These are phyloP conservation scores for Scheffersomyces illinoinensis DNA, from an alignment of 1,139 yeast genomes.

Conservation along the genomic window DNA sequence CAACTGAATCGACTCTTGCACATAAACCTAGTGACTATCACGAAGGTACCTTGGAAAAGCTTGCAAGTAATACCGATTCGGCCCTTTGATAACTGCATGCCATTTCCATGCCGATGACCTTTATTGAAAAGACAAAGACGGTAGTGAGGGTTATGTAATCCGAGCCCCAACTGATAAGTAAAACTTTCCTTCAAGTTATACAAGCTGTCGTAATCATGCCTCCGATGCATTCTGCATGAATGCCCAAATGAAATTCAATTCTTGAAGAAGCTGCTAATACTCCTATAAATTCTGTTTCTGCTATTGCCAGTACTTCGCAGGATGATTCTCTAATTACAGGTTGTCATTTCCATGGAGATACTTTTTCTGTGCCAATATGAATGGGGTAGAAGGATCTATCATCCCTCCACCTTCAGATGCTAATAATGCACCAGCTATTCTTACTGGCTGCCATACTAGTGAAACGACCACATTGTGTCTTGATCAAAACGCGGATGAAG, in stretches of 20 bases:
- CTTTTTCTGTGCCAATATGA: slow-evolving; percentile 23
- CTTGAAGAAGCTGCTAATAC: not conserved
- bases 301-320: not conserved
- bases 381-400: slow-evolving; percentile 30
- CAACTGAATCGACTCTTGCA: too few relatives aligned
- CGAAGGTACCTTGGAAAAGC: too few relatives aligned
- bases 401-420: slow-evolving; percentile 24
- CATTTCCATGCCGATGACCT: slow-evolving; percentile 27
- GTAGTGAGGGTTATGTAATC: slow-evolving; percentile 27
- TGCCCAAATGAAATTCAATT: slow-evolving; percentile 23
- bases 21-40: too few relatives aligned
- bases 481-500: slow-evolving; percentile 3
- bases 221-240: slow-evolving; percentile 23
- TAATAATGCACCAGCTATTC: slow-evolving; percentile 16
- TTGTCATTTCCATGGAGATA: slow-evolving; percentile 30
- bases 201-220: slow-evolving; percentile 31
- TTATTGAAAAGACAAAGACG: slow-evolving; percentile 25
- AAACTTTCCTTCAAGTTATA: slow-evolving; percentile 21
- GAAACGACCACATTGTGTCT: slow-evolving; percentile 3
- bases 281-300: not conserved
- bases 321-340: slow-evolving; percentile 12
- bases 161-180: slow-evolving; percentile 23
- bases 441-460: slow-evolving; percentile 6
- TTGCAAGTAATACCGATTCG: not conserved
- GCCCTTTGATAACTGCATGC: slow-evolving; percentile 19